Conservation (phyloP, 2,329 filamentous ascomycete species). For the Colletotrichum tropicicola region DNA sequence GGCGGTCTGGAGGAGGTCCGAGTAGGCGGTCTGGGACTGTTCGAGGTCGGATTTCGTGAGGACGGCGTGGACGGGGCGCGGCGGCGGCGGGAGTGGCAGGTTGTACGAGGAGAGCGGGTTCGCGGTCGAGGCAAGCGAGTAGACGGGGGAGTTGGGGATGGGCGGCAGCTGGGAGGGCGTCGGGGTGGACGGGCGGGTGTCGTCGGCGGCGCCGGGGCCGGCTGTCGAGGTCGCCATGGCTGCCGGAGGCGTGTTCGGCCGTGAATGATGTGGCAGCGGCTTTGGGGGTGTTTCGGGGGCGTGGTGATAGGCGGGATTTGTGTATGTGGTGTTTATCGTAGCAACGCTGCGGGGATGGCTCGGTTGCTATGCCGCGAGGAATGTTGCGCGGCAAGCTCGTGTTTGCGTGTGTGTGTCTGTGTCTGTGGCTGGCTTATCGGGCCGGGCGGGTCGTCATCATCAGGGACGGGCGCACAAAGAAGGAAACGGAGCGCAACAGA, state of each 20-base stretch:
- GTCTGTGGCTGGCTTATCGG: neutral
- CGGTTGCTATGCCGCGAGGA: neutral
- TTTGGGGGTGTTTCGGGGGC: neutral
- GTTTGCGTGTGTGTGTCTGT: neutral
- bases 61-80: conserved; percentile 64
- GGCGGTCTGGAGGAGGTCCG: conserved; percentile 67
- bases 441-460: neutral
- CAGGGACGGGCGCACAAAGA: neutral
- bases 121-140: conserved; percentile 70
- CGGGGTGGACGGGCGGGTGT: conserved; percentile 48
- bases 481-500: neutral
- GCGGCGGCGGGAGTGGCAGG: conserved; percentile 69
- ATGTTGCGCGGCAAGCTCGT: neutral
- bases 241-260: neutral
- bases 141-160: conserved; percentile 70
- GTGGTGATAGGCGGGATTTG: neutral
- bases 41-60: conserved; percentile 72
- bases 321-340: neutral
- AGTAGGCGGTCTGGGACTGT: conserved; percentile 69
- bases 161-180: conserved; percentile 66
- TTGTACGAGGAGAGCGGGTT: conserved; percentile 67
- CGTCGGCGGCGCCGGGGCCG: conserved; percentile 36
- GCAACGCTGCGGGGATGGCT: conserved; percentile 8
- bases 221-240: conserved; percentile 42
- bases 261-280: neutral